Conservation (phyloP, 495 filamentous ascomycete genomes). For the Tuber aestivum region DNA sequence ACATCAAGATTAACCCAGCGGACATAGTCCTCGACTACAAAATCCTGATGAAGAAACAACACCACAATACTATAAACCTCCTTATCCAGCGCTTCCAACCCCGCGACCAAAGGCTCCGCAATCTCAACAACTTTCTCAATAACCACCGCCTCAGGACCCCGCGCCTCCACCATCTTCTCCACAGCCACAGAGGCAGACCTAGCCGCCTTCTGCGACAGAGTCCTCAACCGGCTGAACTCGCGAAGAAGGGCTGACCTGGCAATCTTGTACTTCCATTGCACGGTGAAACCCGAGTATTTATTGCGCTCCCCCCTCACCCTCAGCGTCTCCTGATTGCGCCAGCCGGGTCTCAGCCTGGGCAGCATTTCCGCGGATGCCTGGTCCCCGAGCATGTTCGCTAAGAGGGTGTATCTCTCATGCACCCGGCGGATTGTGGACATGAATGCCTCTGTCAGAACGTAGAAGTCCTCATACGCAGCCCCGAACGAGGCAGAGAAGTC, state of each 20-base stretch:
- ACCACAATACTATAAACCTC: neutral
- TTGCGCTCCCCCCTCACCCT: neutral
- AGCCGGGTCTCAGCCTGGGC: neutral
- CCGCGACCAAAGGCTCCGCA: neutral
- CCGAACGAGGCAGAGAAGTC: neutral
- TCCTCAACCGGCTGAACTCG: neutral
- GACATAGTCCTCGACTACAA: neutral
- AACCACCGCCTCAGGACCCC: neutral
- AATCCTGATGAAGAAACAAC: neutral
- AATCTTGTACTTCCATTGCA: neutral
- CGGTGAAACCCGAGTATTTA: slow-evolving; percentile 1
- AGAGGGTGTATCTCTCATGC: neutral
- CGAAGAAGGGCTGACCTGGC: neutral
- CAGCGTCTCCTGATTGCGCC: neutral
- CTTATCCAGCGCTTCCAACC: neutral
- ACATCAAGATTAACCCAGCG: neutral
- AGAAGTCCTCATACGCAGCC: neutral
- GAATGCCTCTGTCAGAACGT: neutral
- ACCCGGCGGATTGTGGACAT: neutral
- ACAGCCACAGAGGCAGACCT: neutral
- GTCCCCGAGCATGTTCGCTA: neutral
- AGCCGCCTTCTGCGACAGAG: neutral
- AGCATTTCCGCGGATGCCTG: neutral
- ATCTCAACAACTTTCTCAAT: slow-evolving; percentile 4
- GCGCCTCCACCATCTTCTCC: neutral